Evolutionary conservation across 768 basidiomycete species (phyloP).

Genomic region (Auriculariales sp.): DNA sequence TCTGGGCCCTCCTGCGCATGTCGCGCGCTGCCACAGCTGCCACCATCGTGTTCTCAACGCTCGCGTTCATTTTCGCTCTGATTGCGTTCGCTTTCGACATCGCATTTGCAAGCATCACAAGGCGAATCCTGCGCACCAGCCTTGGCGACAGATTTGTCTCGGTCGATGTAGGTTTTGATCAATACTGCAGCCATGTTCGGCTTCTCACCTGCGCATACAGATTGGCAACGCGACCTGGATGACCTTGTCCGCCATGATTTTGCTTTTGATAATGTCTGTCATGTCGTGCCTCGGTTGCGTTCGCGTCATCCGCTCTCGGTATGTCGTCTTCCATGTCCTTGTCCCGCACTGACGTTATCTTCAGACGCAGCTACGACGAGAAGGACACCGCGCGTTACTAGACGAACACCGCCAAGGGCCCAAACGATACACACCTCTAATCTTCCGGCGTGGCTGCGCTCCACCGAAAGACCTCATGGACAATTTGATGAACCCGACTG

Average conservation of each 20-base stretch:
- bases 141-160: slow-evolving; percentile 25
- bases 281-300: too few relatives aligned
- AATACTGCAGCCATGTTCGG: too few relatives aligned
- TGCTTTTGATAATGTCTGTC: slow-evolving; percentile 31
- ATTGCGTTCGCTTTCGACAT: slow-evolving; percentile 40
- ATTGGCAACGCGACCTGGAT: slow-evolving; percentile 27
- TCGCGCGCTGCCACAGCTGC: slow-evolving; percentile 24
- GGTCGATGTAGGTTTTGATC: slow-evolving; percentile 34
- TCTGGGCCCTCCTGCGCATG: slow-evolving; percentile 27
- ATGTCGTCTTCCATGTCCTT: too few relatives aligned
- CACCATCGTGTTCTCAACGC: slow-evolving; percentile 21
- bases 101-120: slow-evolving; percentile 31
- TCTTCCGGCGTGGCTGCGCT: too few relatives aligned
- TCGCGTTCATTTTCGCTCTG: slow-evolving; percentile 32
- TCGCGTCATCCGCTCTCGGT: too few relatives aligned
- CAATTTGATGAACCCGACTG: too few relatives aligned
- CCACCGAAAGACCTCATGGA: too few relatives aligned
- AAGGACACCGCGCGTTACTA: too few relatives aligned
- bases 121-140: slow-evolving; percentile 25
- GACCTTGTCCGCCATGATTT: slow-evolving; percentile 32
- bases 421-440: too few relatives aligned
- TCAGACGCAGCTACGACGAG: too few relatives aligned
- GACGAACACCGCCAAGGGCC: too few relatives aligned
- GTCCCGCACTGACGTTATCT: too few relatives aligned
- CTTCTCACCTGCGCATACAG: background rate